A percentile compares a stretch with the other conserved stretches of the same genome.
Conservation (phyloP, 305 asterid genomes). For the Fraxinus dipetala region DNA sequence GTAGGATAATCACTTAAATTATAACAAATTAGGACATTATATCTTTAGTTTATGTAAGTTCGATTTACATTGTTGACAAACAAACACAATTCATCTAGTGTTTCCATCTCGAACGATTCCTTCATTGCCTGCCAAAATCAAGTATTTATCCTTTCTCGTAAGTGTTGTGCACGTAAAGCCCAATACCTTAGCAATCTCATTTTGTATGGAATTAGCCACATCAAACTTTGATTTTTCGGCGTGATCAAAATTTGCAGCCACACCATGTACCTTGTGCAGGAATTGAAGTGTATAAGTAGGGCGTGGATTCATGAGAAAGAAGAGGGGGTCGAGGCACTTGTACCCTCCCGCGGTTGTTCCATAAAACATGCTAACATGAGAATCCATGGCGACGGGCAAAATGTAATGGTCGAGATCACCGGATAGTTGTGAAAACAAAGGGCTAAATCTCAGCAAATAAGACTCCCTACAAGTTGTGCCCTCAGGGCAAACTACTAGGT, state of each 20-base stretch:
- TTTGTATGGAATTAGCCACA: conserved; percentile 35
- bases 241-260: not conserved
- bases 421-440: conserved; percentile 34
- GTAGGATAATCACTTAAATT: not conserved
- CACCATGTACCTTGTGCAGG: conserved; percentile 6
- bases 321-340: conserved; percentile 35
- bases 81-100: not conserved
- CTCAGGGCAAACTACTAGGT: conserved; percentile 42
- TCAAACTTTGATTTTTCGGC: conserved; percentile 3
- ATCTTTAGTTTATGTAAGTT: not conserved
- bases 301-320: conserved; percentile 37
- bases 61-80: not conserved
- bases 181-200: conserved; percentile 30
- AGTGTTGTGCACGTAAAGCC: conserved; percentile 38
- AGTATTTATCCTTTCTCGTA: conserved; percentile 44
- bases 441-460: conserved; percentile 41
- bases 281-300: conserved; percentile 23
- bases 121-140: conserved; percentile 44
- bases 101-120: conserved; percentile 25
- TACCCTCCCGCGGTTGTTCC: conserved; percentile 36
- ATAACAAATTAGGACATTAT: not conserved
- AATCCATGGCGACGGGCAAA: conserved; percentile 32
- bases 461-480: conserved; percentile 51
- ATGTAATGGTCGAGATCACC: conserved; percentile 6
- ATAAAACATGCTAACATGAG: conserved; percentile 32